Evolutionary conservation across 495 filamentous ascomycete genomes (phyloP), one percentile per base, ranked within the genome.

Genomic region (Cenococcum geophilum): DNA sequence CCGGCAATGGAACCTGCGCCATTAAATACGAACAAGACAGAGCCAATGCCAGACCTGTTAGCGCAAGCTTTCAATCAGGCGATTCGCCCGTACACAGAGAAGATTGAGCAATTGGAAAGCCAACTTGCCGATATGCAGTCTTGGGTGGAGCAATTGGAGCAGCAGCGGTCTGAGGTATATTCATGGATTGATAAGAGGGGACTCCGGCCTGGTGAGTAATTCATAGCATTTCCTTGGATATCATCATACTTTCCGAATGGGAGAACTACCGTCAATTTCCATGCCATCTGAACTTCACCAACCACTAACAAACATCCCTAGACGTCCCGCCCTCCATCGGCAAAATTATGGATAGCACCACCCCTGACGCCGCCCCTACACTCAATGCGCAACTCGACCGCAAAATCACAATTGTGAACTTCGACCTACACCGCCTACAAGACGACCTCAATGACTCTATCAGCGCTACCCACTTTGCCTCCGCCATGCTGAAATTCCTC

Each of bases 391-490:
- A 80, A 69, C 76, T 80, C 66, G 77, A 80, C 64, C 77, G 77
- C 71, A 79, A 79, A 66, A 80, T 80, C 73, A 79, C 77, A 45
- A 78, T 80, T 61, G 75, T 80, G 37, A 79, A 80, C 68, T 78
- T 78, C 73, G 77, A 80, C 68, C 77, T 80, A 9, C 77, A 80
- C 70, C 75, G 77, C 58, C 75, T 80, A 42, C 77, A 80, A 71
- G 77, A 80, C 68, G 75, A 76, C 58, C 74, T 80, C 64, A 76
- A 76, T 64, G 74, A 76, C 70, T 70, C 67, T 58, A 75, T 76
- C 61, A 70, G 69, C 21, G 62, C 70, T 42, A 55, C 73, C 2
- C 73, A 74, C 66, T 78, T 77, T 69, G 72, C 74, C 22, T 73
- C 76, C 45, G 74, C 77, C 55, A 78, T 78, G 65, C 71, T 76